Percentiles rank a stretch among this genome's conserved stretches.
Conservation (phyloP, 768 basidiomycete species). For the Podaxis sp. region DNA sequence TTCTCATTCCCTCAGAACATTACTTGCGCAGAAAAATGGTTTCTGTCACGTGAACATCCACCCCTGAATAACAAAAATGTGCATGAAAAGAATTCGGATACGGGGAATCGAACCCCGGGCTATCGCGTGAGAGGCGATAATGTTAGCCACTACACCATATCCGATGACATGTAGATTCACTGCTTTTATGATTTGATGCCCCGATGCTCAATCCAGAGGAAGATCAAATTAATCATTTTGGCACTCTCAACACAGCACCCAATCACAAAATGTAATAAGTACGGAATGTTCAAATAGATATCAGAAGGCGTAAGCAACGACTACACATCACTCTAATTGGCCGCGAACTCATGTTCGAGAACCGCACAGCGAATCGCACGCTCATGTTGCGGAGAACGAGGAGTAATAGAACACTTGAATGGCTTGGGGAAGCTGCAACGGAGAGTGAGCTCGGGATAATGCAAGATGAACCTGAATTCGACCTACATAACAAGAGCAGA, state of each 20-base stretch:
- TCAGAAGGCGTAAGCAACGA: not conserved
- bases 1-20: no score
- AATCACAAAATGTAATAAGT: not conserved
- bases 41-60: constrained; percentile 2
- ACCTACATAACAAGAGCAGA: constrained; percentile 19
- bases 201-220: no score
- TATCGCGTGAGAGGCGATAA: constrained; percentile 18
- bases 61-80: not conserved
- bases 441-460: not conserved
- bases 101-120: constrained; percentile 13
- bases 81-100: not conserved
- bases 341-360: constrained; percentile 5
- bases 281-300: not conserved
- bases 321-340: not conserved
- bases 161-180: not conserved
- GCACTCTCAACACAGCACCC: no score
- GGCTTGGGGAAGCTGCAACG: constrained; percentile 16
- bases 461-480: not conserved
- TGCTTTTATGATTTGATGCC: not conserved
- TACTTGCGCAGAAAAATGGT: not conserved
- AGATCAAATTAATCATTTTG: no score
- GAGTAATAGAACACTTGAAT: constrained; percentile 16
- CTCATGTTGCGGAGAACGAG: constrained; percentile 16
- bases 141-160: constrained; percentile 20
- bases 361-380: constrained; percentile 14